Evolutionary conservation across 139 green algal species (phyloP).

Genomic region (Zygnema cylindricum): DNA sequence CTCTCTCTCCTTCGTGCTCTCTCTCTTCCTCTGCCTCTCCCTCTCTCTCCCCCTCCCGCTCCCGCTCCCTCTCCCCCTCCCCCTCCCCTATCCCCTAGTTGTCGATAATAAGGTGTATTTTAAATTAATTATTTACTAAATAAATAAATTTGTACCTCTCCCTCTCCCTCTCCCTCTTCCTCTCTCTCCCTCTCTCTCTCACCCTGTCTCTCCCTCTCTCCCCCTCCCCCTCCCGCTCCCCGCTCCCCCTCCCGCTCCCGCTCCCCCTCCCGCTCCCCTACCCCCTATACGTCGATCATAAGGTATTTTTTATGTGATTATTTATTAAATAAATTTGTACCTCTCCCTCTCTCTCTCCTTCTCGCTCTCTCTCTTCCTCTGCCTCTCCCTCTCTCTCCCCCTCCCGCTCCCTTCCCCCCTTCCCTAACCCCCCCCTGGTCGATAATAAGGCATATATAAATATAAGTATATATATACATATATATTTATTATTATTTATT

Average conservation of each 20-base stretch:
- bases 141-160: not conserved
- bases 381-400: constrained; percentile 1
- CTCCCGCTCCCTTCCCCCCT: not conserved
- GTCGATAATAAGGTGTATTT: not conserved
- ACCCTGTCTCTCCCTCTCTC: not conserved
- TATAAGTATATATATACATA: constrained; percentile 7
- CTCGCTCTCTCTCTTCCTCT: not conserved
- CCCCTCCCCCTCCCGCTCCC: not conserved
- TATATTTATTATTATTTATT: no score
- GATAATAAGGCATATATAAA: no score
- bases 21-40: not conserved
- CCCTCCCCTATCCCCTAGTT: not conserved
- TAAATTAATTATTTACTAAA: not conserved
- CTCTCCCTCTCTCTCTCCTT: no score
- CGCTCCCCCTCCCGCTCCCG: not conserved
- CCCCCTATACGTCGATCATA: not conserved
- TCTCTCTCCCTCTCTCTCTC: not conserved
- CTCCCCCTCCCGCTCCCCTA: not conserved
- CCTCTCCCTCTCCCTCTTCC: constrained; percentile 1
- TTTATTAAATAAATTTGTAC: no score
- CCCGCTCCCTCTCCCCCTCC: not conserved
- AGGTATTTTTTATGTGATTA: no score
- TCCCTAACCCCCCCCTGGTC: not conserved
- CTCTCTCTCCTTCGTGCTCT: constrained; percentile 3
- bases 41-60: not conserved